These are phyloP conservation scores for Volvariella surrecta DNA, from an alignment of 1,284 basidiomycete genomes.

Conservation along the genomic window DNA sequence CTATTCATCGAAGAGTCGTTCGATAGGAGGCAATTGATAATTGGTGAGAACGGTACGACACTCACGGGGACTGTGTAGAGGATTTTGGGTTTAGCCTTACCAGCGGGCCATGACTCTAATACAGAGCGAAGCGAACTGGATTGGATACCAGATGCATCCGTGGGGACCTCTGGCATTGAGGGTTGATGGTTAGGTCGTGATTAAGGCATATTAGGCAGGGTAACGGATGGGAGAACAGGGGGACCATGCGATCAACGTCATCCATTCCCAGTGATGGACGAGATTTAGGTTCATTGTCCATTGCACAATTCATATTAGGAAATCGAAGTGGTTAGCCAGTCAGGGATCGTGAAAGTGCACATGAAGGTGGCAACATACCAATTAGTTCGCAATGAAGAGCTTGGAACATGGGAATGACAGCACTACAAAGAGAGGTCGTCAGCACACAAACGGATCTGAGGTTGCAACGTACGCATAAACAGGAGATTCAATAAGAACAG, in stretches of 20 bases:
- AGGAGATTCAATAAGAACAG: slow-evolving; percentile 80
- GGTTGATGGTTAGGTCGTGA: background rate
- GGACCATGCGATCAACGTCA: slow-evolving; percentile 3
- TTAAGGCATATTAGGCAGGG: background rate
- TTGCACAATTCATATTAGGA: background rate
- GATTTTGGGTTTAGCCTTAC: slow-evolving; percentile 68
- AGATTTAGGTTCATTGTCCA: background rate
- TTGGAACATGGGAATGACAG: slow-evolving; percentile 56
- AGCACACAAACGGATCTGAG: slow-evolving; percentile 1
- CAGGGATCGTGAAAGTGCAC: slow-evolving; percentile 8
- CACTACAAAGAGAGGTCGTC: slow-evolving; percentile 28
- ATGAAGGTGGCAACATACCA: slow-evolving; percentile 31
- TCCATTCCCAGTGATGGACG: background rate
- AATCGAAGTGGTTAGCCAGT: slow-evolving; percentile 3
- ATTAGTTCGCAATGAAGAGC: slow-evolving; percentile 51
- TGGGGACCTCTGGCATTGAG: slow-evolving; percentile 53
- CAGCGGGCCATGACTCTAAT: slow-evolving; percentile 70
- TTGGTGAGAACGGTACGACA: slow-evolving; percentile 7
- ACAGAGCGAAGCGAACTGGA: slow-evolving; percentile 55
- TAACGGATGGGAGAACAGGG: background rate
- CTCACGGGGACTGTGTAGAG: slow-evolving; percentile 79
- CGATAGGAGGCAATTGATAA: background rate
- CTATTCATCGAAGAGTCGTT: background rate
- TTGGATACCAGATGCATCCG: slow-evolving; percentile 72
- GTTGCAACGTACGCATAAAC: slow-evolving; percentile 63